phyloP scores from a whole-genome alignment of 108 stramenopile species.

The Stephanodiscus triporus region DNA sequence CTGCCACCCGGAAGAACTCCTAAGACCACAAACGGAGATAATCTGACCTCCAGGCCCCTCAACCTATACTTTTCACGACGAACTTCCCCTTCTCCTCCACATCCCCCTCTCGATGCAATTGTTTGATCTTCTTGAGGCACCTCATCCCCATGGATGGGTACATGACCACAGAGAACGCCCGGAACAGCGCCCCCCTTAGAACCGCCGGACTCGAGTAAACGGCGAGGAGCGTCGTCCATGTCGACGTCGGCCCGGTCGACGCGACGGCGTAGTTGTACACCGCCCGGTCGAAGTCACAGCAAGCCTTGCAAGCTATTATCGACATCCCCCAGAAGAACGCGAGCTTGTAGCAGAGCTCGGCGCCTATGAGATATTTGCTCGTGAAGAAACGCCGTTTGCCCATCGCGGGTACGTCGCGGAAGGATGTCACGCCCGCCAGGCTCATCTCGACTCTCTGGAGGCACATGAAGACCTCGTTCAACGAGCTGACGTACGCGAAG shows the following conservation, averaged over 20 bases:
- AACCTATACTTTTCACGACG: too few species aligned
- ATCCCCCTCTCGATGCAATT: constrained; percentile 24
- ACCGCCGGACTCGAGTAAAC: constrained; percentile 18
- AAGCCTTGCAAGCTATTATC: constrained; percentile 29
- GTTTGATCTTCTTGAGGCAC: constrained; percentile 28
- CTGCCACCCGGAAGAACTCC: background rate
- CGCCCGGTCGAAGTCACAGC: constrained; percentile 19
- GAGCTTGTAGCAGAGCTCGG: constrained; percentile 28
- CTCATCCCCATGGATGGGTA: constrained; percentile 29
- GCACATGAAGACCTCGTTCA: constrained; percentile 40
- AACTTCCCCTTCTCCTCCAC: background rate
- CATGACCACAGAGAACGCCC: constrained; percentile 24
- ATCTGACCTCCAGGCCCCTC: too few species aligned
- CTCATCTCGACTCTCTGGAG: constrained; percentile 29
- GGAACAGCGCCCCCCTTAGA: constrained; percentile 15
- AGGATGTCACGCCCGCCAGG: background rate
- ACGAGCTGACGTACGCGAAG: constrained; percentile 23
- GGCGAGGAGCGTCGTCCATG: constrained; percentile 6
- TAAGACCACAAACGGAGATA: background rate
- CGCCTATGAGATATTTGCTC: constrained; percentile 5
- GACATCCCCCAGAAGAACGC: constrained; percentile 28
- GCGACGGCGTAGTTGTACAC: constrained; percentile 1
- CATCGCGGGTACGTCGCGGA: constrained; percentile 4
- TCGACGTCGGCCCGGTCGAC: background rate
- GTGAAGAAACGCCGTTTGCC: constrained; percentile 12